These are phyloP conservation scores for Zasmidium citrigriseum DNA, from an alignment of 2,329 filamentous ascomycete genomes.

Conservation along the genomic window DNA sequence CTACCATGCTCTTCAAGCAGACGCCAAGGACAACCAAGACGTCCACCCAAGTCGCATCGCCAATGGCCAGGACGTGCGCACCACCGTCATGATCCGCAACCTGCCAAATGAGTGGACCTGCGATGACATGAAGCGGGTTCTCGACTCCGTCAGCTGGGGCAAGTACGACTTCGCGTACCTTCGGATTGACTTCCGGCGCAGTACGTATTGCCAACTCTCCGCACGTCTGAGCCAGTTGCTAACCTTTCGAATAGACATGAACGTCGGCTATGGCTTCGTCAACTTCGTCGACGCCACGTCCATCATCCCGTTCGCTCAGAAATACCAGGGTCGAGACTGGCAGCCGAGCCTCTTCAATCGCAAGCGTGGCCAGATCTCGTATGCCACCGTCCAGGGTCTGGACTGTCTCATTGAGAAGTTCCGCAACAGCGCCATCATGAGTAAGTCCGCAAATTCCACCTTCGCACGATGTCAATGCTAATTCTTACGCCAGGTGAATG, in stretches of 20 bases:
- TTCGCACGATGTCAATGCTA: no score
- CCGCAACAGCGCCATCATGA: slow-evolving; percentile 95
- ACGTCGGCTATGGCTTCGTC: slow-evolving; percentile 95
- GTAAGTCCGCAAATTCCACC: no score
- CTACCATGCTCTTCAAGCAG: background rate
- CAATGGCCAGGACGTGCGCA: slow-evolving; percentile 51
- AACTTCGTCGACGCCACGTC: slow-evolving; percentile 82
- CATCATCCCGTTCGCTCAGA: slow-evolving; percentile 69
- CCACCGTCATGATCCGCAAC: slow-evolving; percentile 81
- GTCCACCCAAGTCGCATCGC: slow-evolving; percentile 41
- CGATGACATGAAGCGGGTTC: slow-evolving; percentile 65
- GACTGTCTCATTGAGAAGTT: slow-evolving; percentile 94
- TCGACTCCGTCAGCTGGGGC: slow-evolving; percentile 77
- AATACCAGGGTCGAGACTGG: slow-evolving; percentile 52
- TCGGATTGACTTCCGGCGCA: slow-evolving; percentile 65
- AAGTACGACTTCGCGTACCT: slow-evolving; percentile 95
- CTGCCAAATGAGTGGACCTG: slow-evolving; percentile 87
- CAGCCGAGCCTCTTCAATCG: slow-evolving; percentile 62
- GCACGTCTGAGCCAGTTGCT: no score
- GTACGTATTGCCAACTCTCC: no score
- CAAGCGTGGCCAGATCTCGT: slow-evolving; percentile 88
- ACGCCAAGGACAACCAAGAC: background rate
- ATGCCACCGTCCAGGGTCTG: slow-evolving; percentile 94
- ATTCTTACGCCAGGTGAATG: no score
- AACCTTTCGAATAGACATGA: no score